These are phyloP conservation scores for Polyplosphaeria fusca DNA, from an alignment of 495 filamentous ascomycete genomes.

Conservation along the genomic window DNA sequence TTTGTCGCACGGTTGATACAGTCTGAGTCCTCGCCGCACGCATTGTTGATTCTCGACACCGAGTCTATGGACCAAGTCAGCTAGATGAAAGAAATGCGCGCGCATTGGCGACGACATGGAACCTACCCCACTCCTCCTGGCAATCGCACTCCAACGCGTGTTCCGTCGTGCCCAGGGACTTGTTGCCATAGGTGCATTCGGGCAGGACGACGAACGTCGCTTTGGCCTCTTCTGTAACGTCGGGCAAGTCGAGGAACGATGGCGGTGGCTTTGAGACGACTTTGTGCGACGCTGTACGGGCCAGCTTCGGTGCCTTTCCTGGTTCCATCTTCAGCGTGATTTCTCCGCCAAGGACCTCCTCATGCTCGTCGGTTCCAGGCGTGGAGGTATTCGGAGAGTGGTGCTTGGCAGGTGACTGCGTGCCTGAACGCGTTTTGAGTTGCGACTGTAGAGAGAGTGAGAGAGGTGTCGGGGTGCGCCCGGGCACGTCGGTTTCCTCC, in stretches of 20 bases:
- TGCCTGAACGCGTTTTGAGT: slow-evolving; percentile 32
- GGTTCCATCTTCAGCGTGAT: slow-evolving; percentile 63
- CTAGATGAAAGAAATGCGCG: slow-evolving; percentile 14
- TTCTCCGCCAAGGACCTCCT: slow-evolving; percentile 54
- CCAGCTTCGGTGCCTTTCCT: slow-evolving; percentile 67
- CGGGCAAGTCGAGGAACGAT: slow-evolving; percentile 66
- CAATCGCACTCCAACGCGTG: slow-evolving; percentile 96
- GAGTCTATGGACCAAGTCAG: slow-evolving; percentile 52
- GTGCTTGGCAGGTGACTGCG: slow-evolving; percentile 47
- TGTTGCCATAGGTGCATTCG: slow-evolving; percentile 82
- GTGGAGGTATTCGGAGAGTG: slow-evolving; percentile 41
- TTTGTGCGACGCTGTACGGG: slow-evolving; percentile 73
- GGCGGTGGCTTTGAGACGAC: slow-evolving; percentile 55
- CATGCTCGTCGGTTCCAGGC: slow-evolving; percentile 41
- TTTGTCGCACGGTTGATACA: slow-evolving; percentile 98
- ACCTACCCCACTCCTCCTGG: slow-evolving; percentile 92
- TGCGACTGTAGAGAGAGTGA: slow-evolving; percentile 24
- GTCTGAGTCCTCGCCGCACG: slow-evolving; percentile 94
- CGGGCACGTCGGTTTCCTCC: slow-evolving; percentile 13
- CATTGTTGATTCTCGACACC: slow-evolving; percentile 62
- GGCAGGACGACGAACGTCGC: slow-evolving; percentile 75
- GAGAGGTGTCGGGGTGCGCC: slow-evolving; percentile 23
- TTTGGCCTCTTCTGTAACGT: slow-evolving; percentile 72
- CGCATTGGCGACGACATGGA: slow-evolving; percentile 12
- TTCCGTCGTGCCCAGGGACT: slow-evolving; percentile 84